These are phyloP conservation scores for Akanthomyces lecanii DNA, from an alignment of 2,329 filamentous ascomycete genomes.

Conservation along the genomic window DNA sequence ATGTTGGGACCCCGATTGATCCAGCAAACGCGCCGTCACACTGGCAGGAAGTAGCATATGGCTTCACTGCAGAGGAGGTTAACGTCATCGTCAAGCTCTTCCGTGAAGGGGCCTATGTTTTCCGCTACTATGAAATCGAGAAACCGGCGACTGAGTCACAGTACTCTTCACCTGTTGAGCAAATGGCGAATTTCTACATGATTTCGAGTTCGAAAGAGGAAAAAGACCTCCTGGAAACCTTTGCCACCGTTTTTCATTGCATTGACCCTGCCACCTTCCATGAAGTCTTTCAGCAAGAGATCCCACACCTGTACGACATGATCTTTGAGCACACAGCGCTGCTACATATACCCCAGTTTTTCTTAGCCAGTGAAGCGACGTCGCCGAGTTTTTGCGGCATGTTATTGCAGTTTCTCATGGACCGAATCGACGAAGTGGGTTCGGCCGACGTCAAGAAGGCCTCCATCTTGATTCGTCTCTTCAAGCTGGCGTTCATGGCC, in stretches of 20 bases:
- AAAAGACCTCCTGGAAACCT: slow-evolving; percentile 94
- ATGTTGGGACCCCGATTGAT: slow-evolving; percentile 69
- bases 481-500: slow-evolving; percentile 99
- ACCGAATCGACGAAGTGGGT: slow-evolving; percentile 90
- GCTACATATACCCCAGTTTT: slow-evolving; percentile 94
- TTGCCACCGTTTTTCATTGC: slow-evolving; percentile 96
- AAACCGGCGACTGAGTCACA: slow-evolving; percentile 68
- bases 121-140: slow-evolving; percentile 93
- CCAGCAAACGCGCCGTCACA: slow-evolving; percentile 74
- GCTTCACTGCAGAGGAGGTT: slow-evolving; percentile 96
- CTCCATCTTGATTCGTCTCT: slow-evolving; percentile 85
- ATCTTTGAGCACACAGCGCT: slow-evolving; percentile 95
- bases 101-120: slow-evolving; percentile 91
- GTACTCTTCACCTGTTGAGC: slow-evolving; percentile 79
- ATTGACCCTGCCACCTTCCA: slow-evolving; percentile 98
- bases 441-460: slow-evolving; percentile 89
- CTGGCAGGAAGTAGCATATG: slow-evolving; percentile 93
- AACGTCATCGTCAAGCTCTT: slow-evolving; percentile 96
- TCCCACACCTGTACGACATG: slow-evolving; percentile 93
- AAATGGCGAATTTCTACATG: slow-evolving; percentile 93
- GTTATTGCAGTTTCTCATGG: slow-evolving; percentile 96
- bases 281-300: slow-evolving; percentile 96
- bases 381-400: slow-evolving; percentile 97
- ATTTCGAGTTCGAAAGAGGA: slow-evolving; percentile 92
- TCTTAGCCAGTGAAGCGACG: slow-evolving; percentile 96